These are phyloP conservation scores for Gracilaria domingensis DNA, from an alignment of 23 red algal genomes.

Conservation along the genomic window DNA sequence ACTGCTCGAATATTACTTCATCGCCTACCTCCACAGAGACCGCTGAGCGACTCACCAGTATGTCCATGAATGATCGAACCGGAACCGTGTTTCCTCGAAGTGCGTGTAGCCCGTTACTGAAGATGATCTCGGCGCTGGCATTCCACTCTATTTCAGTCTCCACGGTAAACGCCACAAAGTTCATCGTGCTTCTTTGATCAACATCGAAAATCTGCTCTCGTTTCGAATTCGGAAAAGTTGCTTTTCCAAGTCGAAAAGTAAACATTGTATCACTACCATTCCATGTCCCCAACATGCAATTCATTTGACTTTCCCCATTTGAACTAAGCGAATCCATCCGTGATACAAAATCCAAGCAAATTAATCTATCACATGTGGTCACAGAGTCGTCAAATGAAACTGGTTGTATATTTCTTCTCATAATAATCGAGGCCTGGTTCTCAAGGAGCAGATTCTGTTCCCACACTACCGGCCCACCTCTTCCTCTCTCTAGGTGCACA, in stretches of 20 bases:
- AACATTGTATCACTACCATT: neutral
- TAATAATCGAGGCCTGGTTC: too few relatives aligned
- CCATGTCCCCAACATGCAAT: conserved; percentile 28
- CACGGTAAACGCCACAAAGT: neutral
- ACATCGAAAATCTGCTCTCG: neutral
- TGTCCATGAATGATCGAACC: conserved; percentile 8
- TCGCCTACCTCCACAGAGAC: neutral
- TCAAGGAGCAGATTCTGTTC: neutral
- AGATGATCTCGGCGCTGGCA: neutral
- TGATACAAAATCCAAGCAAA: neutral
- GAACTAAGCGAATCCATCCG: neutral
- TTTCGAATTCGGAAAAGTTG: neutral
- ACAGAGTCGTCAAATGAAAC: neutral
- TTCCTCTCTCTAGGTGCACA: neutral
- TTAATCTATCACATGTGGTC: neutral
- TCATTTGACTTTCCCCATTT: neutral
- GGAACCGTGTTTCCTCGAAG: conserved; percentile 13
- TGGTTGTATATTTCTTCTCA: neutral
- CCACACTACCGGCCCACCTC: neutral
- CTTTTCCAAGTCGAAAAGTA: conserved; percentile 3
- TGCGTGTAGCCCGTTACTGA: neutral
- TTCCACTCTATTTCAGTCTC: conserved; percentile 11
- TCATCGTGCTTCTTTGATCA: neutral
- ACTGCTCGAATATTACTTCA: neutral
- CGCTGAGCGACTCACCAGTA: conserved; percentile 21